Conservation (phyloP, 345 rosid species). For the Psidium guajava region DNA sequence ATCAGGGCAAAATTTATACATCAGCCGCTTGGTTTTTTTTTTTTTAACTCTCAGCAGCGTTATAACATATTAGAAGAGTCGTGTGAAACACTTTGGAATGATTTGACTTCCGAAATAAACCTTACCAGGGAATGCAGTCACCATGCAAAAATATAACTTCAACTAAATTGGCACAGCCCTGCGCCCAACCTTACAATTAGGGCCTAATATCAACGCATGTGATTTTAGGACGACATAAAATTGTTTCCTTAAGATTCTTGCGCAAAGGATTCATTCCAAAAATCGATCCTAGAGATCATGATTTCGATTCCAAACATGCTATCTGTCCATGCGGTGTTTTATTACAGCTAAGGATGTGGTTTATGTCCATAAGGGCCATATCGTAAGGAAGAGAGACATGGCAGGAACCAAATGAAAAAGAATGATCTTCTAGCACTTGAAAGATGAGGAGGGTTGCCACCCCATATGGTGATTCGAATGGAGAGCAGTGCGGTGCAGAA, state of each 20-base stretch:
- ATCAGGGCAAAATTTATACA: neutral
- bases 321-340: neutral
- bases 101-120: neutral
- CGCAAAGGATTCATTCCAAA: neutral
- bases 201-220: neutral
- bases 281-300: neutral
- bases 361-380: neutral
- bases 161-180: neutral
- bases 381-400: neutral
- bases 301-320: neutral
- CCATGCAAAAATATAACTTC: neutral
- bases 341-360: neutral
- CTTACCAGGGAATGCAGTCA: neutral
- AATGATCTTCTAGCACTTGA: neutral
- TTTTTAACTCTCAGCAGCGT: neutral
- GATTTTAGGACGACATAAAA: neutral
- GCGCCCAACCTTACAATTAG: neutral
- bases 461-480: neutral
- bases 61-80: neutral
- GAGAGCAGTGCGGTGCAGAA: neutral
- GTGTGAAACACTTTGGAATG: neutral
- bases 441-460: neutral
- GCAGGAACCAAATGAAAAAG: neutral
- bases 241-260: neutral
- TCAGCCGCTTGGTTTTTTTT: neutral